Conservation (phyloP, 2,329 filamentous ascomycete genomes). For the Periconia sp. region DNA sequence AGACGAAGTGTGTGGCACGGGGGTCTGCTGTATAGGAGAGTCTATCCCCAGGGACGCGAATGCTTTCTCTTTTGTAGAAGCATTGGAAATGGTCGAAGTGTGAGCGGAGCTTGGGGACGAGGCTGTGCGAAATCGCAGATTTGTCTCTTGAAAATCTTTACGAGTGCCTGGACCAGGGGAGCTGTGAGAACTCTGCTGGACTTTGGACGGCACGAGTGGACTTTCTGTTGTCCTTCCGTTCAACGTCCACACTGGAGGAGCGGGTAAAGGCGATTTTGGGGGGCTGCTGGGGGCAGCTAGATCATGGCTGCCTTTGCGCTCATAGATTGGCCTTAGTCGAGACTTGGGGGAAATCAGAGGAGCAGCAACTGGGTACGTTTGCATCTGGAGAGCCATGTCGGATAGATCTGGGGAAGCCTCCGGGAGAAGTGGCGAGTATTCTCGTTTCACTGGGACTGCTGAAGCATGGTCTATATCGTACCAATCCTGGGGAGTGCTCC, state of each 20-base stretch:
- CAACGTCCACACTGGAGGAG: not conserved
- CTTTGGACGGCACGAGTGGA: not conserved
- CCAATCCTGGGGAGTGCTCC: constrained; percentile 34
- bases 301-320: constrained; percentile 9
- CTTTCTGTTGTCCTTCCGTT: not conserved
- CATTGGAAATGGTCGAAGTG: constrained; percentile 16
- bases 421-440: constrained; percentile 30
- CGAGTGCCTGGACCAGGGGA: not conserved
- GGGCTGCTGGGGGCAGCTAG: constrained; percentile 22
- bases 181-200: not conserved
- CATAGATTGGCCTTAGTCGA: constrained; percentile 22
- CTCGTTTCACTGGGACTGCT: constrained; percentile 10
- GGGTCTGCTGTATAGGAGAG: constrained; percentile 10
- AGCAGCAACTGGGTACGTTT: constrained; percentile 6
- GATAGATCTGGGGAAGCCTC: constrained; percentile 27
- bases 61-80: constrained; percentile 24
- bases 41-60: constrained; percentile 21
- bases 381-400: constrained; percentile 15
- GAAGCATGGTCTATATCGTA: constrained; percentile 11
- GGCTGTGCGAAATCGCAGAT: not conserved
- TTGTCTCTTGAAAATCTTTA: not conserved
- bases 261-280: constrained; percentile 19
- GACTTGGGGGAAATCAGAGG: constrained; percentile 8
- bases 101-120: constrained; percentile 3
- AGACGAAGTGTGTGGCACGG: constrained; percentile 3